Evolutionary conservation across 116 monocot genomes (phyloP).

Genomic region (Trichopus zeylanicus): DNA sequence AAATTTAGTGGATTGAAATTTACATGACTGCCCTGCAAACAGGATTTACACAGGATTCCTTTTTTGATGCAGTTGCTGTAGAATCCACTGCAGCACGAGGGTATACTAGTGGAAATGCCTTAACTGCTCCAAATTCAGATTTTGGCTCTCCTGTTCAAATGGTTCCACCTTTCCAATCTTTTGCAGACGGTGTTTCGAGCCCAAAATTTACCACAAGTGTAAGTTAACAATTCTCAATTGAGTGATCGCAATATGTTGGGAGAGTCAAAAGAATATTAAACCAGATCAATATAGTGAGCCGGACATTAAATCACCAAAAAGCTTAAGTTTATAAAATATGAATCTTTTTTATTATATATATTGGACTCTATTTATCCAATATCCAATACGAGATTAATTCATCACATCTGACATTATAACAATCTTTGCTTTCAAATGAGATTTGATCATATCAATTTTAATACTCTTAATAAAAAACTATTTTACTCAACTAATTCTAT

Average conservation of each 20-base stretch:
- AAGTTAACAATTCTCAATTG: conserved; percentile 18
- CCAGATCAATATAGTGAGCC: too few species aligned
- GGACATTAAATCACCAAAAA: too few species aligned
- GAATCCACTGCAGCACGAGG: conserved; percentile 14
- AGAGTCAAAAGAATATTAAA: too few species aligned
- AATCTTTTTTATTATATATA: too few species aligned
- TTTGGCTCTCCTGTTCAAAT: conserved; percentile 59
- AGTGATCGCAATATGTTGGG: not conserved
- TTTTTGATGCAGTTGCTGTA: conserved; percentile 2
- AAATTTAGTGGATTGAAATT: not conserved
- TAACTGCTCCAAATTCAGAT: conserved; percentile 12
- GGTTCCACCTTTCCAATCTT: conserved; percentile 46
- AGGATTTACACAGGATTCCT: not conserved
- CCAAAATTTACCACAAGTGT: conserved; percentile 90
- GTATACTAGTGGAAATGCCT: conserved; percentile 9
- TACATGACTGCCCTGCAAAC: not conserved
- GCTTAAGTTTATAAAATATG: too few species aligned
- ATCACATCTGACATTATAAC: too few species aligned
- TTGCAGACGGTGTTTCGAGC: conserved; percentile 51
- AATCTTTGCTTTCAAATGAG: too few species aligned
- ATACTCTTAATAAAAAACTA: too few species aligned
- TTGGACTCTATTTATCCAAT: too few species aligned
- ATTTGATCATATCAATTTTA: too few species aligned
- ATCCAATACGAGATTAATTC: too few species aligned
- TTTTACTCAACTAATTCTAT: too few species aligned